Evolutionary conservation across 768 basidiomycete genomes (phyloP).

Genomic region (Phanerochaete carnosa): DNA sequence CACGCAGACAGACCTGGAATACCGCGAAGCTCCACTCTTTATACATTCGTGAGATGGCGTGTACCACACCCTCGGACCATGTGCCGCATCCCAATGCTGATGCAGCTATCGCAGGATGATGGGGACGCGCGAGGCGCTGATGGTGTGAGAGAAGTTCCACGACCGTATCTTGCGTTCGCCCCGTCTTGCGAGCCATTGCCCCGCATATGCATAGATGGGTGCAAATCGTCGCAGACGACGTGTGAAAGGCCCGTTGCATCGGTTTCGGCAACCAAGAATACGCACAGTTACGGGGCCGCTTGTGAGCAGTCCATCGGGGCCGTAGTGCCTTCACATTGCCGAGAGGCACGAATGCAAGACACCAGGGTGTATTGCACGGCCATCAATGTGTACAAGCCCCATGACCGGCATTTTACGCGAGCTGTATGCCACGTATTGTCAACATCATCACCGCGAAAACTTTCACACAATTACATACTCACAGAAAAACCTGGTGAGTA

Average conservation of each 20-base stretch:
- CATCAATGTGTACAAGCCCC: too few species aligned
- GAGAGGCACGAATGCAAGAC: not conserved
- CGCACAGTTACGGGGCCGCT: not conserved
- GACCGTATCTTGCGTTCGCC: not conserved
- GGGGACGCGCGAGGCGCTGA: not conserved
- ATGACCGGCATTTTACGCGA: too few species aligned
- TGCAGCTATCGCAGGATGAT: not conserved
- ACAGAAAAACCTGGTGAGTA: too few species aligned
- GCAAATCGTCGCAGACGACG: not conserved
- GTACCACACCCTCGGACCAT: not conserved
- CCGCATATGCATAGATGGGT: not conserved
- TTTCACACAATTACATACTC: too few species aligned
- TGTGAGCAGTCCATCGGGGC: not conserved
- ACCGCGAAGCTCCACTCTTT: not conserved
- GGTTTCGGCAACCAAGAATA: not conserved
- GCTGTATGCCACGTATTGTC: too few species aligned
- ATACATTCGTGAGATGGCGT: conserved; percentile 1
- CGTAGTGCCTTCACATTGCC: not conserved
- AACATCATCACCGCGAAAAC: too few species aligned
- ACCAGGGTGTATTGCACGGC: too few species aligned
- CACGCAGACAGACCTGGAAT: not conserved
- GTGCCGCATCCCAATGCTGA: too few species aligned
- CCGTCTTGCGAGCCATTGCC: not conserved
- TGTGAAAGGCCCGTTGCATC: not conserved
- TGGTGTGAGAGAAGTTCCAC: conserved; percentile 1